Conservation (phyloP, 495 filamentous ascomycete genomes). For the Neurospora cerealis region DNA sequence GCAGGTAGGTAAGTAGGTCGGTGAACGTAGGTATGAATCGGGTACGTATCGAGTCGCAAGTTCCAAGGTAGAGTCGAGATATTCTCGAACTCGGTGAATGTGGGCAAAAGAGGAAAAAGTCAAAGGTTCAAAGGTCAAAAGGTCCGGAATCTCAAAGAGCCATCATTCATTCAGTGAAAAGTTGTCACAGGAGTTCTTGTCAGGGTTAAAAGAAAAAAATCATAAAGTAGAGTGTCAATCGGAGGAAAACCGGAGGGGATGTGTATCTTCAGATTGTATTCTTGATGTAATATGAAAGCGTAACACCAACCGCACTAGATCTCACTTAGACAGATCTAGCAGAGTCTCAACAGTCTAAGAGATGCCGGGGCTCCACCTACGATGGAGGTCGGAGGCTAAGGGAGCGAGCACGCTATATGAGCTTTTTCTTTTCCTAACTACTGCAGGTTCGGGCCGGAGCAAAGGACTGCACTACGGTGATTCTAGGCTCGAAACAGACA, state of each 20-base stretch:
- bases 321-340: neutral
- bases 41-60: neutral
- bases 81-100: neutral
- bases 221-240: neutral
- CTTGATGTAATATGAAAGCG: neutral
- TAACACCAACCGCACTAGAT: neutral
- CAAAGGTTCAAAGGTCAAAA: neutral
- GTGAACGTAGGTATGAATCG: neutral
- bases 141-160: neutral
- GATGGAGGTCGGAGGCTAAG: neutral
- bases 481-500: neutral
- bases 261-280: neutral
- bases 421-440: neutral
- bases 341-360: neutral
- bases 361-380: neutral
- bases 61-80: neutral
- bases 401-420: neutral
- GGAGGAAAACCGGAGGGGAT: neutral
- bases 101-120: neutral
- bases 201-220: neutral
- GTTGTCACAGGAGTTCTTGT: neutral
- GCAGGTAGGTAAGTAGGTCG: neutral
- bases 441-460: neutral
- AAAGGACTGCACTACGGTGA: too few species aligned
- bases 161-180: neutral